Evolutionary conservation across 108 stramenopile genomes (phyloP).

Genomic region (Cyclotella sp.): DNA sequence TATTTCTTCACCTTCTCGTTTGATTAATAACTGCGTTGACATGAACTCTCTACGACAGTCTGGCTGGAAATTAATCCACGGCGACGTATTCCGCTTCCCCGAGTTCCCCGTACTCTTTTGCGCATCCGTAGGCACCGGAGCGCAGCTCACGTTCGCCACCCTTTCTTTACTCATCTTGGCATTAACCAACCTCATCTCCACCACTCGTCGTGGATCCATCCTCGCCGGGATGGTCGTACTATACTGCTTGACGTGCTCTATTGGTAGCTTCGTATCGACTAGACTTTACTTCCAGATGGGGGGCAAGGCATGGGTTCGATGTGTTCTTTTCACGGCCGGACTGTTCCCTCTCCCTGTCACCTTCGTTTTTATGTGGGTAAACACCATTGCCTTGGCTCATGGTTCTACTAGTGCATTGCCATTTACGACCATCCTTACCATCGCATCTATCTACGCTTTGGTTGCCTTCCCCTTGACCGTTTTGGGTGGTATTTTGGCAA

Average conservation of each 20-base stretch:
- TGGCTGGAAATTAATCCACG: constrained; percentile 99
- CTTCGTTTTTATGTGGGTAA: constrained; percentile 90
- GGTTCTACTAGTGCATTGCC: constrained; percentile 96
- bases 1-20: not conserved
- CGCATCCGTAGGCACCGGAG: constrained; percentile 92
- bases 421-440: constrained; percentile 90
- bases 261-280: constrained; percentile 88
- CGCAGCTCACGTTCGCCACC: constrained; percentile 82
- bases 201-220: constrained; percentile 94
- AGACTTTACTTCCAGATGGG: constrained; percentile 94
- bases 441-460: constrained; percentile 79
- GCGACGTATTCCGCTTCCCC: constrained; percentile 97
- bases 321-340: constrained; percentile 81
- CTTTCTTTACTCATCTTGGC: constrained; percentile 88
- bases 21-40: not conserved
- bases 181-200: constrained; percentile 84
- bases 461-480: constrained; percentile 93
- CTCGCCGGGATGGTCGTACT: constrained; percentile 90
- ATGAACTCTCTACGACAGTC: constrained; percentile 51
- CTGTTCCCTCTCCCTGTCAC: constrained; percentile 91
- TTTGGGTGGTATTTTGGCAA: constrained; percentile 91
- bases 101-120: constrained; percentile 80
- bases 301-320: constrained; percentile 93
- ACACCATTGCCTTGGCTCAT: constrained; percentile 90
- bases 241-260: constrained; percentile 90